Conservation (phyloP, 176 grass and related monocot species). For the Otatea glauca region DNA sequence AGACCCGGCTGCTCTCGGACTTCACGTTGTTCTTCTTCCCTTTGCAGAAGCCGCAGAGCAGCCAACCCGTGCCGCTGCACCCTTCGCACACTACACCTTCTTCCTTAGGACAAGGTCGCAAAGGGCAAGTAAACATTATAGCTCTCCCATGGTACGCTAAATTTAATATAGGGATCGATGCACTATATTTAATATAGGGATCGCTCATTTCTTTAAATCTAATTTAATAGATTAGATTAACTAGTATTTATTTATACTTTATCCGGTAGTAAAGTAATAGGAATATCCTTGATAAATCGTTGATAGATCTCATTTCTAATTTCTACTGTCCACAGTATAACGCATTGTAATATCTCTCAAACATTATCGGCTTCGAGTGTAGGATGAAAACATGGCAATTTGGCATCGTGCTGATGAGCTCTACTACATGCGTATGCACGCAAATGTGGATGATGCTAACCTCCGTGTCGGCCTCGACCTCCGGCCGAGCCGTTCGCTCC, state of each 20-base stretch:
- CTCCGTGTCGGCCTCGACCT: slow-evolving; percentile 13
- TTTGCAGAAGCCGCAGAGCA: slow-evolving; percentile 71
- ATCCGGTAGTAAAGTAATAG: too few relatives aligned
- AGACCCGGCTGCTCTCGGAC: slow-evolving; percentile 58
- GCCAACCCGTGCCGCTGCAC: slow-evolving; percentile 64
- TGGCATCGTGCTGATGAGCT: neutral
- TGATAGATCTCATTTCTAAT: too few relatives aligned
- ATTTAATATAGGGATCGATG: too few relatives aligned
- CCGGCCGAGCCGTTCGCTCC: neutral
- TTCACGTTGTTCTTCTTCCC: slow-evolving; percentile 86
- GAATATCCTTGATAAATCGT: too few relatives aligned
- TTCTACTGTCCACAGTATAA: too few relatives aligned
- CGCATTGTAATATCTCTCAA: too few relatives aligned
- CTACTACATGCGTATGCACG: neutral
- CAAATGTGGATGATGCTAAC: slow-evolving; percentile 30
- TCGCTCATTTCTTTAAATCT: too few relatives aligned
- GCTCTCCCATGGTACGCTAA: too few relatives aligned
- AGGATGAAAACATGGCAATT: neutral
- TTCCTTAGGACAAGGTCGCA: slow-evolving; percentile 29
- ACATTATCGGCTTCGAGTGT: neutral
- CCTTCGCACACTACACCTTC: slow-evolving; percentile 56
- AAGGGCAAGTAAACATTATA: neutral
- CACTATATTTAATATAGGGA: too few relatives aligned
- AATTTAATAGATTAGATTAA: too few relatives aligned
- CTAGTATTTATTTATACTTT: too few relatives aligned